phyloP scores from a whole-genome alignment of 257 asterid genomes.

The Solanum etuberosum region DNA sequence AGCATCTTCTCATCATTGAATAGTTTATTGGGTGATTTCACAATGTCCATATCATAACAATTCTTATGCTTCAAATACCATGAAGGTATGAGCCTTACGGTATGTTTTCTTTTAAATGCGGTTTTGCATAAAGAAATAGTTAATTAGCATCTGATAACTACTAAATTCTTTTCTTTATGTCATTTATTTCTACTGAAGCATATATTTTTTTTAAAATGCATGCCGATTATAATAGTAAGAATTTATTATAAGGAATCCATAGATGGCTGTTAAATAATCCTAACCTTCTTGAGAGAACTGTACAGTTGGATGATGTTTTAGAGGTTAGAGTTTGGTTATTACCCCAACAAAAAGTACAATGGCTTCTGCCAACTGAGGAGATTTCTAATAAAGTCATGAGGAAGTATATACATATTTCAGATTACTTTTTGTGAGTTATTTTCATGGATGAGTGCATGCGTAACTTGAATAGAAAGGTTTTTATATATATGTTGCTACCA shows the following conservation, averaged over 20 bases:
- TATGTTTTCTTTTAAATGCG: too few relatives aligned
- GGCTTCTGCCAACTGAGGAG: conserved; percentile 76
- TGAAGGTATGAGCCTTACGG: too few relatives aligned
- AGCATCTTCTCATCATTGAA: too few relatives aligned
- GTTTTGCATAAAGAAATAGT: too few relatives aligned
- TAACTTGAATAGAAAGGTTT: conserved; percentile 39
- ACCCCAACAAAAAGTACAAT: conserved; percentile 62
- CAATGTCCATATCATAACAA: too few relatives aligned
- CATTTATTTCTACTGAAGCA: too few relatives aligned
- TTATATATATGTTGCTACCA: conserved; percentile 42
- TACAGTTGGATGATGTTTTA: conserved; percentile 41
- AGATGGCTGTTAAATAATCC: conserved; percentile 52
- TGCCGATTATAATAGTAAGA: too few relatives aligned
- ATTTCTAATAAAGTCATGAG: conserved; percentile 29
- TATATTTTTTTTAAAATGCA: too few relatives aligned
- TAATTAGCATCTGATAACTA: too few relatives aligned
- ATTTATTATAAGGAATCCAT: conserved; percentile 20
- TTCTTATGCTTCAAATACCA: too few relatives aligned
- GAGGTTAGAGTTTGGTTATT: conserved; percentile 66
- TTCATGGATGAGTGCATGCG: conserved; percentile 91
- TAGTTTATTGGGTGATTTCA: too few relatives aligned
- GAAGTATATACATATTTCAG: conserved; percentile 15
- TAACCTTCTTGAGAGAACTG: conserved; percentile 46
- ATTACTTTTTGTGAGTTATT: conserved; percentile 72
- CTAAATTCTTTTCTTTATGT: too few relatives aligned